Conservation (phyloP, 108 stramenopile species). For the Poteriospumella lacustris region DNA sequence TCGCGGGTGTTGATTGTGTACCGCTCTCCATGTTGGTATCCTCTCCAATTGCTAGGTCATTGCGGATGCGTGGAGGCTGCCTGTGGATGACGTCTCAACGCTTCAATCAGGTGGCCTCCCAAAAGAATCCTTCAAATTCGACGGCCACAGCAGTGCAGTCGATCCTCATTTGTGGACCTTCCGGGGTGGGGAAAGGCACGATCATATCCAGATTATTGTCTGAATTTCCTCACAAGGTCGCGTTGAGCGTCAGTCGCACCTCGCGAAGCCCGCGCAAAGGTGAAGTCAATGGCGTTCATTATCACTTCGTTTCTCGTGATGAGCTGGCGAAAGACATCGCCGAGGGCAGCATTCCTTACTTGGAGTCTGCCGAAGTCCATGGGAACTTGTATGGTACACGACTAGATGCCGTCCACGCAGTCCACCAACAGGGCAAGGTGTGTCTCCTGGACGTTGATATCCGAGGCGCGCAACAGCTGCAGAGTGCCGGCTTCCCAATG, state of each 20-base stretch:
- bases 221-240: conserved; percentile 36
- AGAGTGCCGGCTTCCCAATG: conserved; percentile 39
- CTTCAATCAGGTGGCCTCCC: no score
- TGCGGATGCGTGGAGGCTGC: no score
- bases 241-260: conserved; percentile 80
- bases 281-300: conserved; percentile 66
- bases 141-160: no score
- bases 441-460: conserved; percentile 90
- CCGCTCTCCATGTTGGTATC: no score
- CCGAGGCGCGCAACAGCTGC: conserved; percentile 44
- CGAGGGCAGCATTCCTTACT: conserved; percentile 53
- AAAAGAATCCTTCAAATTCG: no score
- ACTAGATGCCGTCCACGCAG: conserved; percentile 69
- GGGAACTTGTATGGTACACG: conserved; percentile 92
- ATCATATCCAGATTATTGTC: conserved; percentile 47
- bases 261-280: conserved; percentile 72
- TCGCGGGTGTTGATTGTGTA: no score
- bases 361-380: conserved; percentile 91
- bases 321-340: conserved; percentile 67
- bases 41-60: no score
- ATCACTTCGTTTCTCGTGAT: conserved; percentile 75
- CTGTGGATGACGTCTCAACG: no score
- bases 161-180: conserved; percentile 53
- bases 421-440: conserved; percentile 69
- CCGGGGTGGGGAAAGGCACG: conserved; percentile 60